Evolutionary conservation across 495 filamentous ascomycete genomes (phyloP).

Genomic region (Aspergillus taichungensis): DNA sequence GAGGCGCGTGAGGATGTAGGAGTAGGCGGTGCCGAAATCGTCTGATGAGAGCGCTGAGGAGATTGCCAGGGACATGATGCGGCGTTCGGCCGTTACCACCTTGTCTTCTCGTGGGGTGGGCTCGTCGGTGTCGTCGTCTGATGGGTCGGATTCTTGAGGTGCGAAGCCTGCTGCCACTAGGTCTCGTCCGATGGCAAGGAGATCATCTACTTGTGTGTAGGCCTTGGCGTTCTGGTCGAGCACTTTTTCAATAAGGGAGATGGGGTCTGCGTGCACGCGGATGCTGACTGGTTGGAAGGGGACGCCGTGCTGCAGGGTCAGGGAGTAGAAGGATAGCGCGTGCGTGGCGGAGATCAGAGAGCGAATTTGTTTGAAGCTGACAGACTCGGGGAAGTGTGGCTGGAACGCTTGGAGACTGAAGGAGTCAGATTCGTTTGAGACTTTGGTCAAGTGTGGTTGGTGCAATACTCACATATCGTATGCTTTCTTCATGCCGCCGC

Average conservation of each 20-base stretch:
- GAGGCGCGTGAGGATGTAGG: constrained; percentile 70
- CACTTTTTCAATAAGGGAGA: constrained; percentile 74
- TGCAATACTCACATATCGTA: constrained; percentile 60
- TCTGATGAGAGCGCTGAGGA: constrained; percentile 76
- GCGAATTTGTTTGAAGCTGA: constrained; percentile 46
- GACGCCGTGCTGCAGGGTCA: constrained; percentile 83
- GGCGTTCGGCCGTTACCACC: constrained; percentile 43
- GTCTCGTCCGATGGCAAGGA: constrained; percentile 67
- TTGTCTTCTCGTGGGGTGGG: constrained; percentile 15
- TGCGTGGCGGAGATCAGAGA: constrained; percentile 81
- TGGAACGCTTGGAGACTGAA: constrained; percentile 61
- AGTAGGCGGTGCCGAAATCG: constrained; percentile 96
- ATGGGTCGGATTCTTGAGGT: constrained; percentile 14
- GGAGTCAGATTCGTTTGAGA: not conserved
- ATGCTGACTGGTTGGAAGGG: constrained; percentile 89
- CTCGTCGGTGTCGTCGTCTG: constrained; percentile 5
- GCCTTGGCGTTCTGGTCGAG: constrained; percentile 78
- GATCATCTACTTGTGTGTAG: constrained; percentile 80
- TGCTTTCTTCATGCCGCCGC: constrained; percentile 76
- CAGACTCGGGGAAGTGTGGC: constrained; percentile 49
- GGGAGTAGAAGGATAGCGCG: constrained; percentile 74
- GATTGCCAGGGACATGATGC: constrained; percentile 82
- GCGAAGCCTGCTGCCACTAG: constrained; percentile 64
- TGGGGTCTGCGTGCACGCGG: constrained; percentile 75
- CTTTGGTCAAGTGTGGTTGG: not conserved